Evolutionary conservation across 305 asterid genomes (phyloP), one percentile per base, ranked within the genome.

Genomic region (Rubia tinctorum): DNA sequence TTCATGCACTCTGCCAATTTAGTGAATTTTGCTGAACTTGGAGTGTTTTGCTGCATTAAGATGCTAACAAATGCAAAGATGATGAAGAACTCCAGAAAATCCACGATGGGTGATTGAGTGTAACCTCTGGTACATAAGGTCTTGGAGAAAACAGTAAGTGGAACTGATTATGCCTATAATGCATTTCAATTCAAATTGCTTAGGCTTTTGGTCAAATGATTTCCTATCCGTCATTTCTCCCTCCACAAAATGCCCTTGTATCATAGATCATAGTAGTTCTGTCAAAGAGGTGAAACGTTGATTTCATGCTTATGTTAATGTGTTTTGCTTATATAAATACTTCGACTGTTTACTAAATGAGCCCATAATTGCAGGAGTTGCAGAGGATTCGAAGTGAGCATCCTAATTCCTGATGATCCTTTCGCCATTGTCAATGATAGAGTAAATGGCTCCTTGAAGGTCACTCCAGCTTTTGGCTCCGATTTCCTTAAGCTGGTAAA

Each of bases 401-500:
- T 78, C 86, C 79, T 2, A 4, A 30, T 30, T 30, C 37, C 37
- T 30, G 97, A 94, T 68, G 99, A 94, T 82, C 75, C 90, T 43
- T 84, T 72, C 20, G 95, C 93, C 23, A 84, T 94, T 42, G 64
- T 63, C 27, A 94, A 94, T 12, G 86, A 81, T 17, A 73, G 99
- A 59, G 99, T 94, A 71, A 94, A 94, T 72, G 98, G 98, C 18
- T 88, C 95, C 2, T 79, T 94, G 80, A 90, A 86, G 83, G 99
- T 94, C 44, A 92, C 98, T 27, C 95, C 97, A 6, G 99, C 99
- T 22, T 94, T 94, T 65, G 99, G 99, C n/a, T 98, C 96, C 6
- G 99, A 96, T 66, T 92, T 81, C 80, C 95, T 94, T 73, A 94
- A 94, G 77, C 97, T 88, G 80, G 97, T 91, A 81, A 8, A 61